Evolutionary conservation across 352 stramenopile genomes (phyloP).

Genomic region (Globisporangium orthogonon): DNA sequence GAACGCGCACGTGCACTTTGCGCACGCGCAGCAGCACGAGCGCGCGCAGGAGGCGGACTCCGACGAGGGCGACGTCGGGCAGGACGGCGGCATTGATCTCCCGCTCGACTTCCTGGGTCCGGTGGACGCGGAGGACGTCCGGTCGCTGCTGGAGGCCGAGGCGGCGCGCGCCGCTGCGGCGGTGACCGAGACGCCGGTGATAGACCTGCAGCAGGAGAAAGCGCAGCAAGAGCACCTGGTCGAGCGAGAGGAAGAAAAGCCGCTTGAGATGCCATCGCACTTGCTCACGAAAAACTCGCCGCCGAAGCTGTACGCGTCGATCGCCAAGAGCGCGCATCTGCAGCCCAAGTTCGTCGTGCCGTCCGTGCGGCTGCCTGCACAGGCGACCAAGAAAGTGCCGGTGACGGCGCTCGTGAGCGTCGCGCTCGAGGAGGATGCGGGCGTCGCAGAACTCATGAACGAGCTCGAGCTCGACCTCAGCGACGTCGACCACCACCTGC

Average conservation of each 20-base stretch:
- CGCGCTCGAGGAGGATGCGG: constrained; percentile 28
- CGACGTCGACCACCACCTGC: constrained; percentile 12
- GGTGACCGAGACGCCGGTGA: neutral
- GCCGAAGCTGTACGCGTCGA: constrained; percentile 13
- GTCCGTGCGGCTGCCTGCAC: neutral
- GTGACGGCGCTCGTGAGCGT: neutral
- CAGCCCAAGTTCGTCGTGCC: constrained; percentile 9
- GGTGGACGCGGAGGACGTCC: constrained; percentile 49
- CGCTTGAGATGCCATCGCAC: constrained; percentile 23
- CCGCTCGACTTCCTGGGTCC: constrained; percentile 50
- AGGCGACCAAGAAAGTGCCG: neutral
- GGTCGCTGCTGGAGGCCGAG: constrained; percentile 35
- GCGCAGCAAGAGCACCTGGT: neutral
- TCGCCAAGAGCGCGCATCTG: constrained; percentile 3
- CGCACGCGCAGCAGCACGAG: constrained; percentile 26
- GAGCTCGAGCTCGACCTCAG: constrained; percentile 39
- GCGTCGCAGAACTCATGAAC: constrained; percentile 43
- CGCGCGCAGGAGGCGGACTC: constrained; percentile 15
- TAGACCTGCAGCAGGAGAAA: neutral
- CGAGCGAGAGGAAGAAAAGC: constrained; percentile 3
- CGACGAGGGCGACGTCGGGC: constrained; percentile 17
- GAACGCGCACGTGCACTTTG: constrained; percentile 31
- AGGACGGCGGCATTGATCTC: constrained; percentile 17
- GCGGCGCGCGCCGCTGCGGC: constrained; percentile 6
- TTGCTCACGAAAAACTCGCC: constrained; percentile 12